Evolutionary conservation across 164 flowering plant species (phyloP).

Genomic region (Liriodendron chinense): DNA sequence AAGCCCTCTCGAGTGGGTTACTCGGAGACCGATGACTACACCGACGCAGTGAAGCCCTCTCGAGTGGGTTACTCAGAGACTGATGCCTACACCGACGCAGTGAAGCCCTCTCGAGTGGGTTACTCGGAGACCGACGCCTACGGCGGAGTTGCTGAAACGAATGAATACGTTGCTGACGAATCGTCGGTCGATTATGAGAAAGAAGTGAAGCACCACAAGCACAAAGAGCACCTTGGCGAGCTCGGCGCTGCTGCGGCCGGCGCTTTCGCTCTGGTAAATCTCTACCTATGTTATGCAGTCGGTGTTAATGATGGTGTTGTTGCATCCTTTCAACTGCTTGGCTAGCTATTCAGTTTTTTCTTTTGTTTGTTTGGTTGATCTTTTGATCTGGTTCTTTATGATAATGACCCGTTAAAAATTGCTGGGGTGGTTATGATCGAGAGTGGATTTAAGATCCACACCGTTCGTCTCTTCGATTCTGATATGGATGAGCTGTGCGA

Average conservation of each 20-base stretch:
- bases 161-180: not conserved
- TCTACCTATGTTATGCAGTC: not conserved
- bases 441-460: too few relatives aligned
- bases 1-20: too few relatives aligned
- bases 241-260: constrained; percentile 54
- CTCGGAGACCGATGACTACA: too few relatives aligned
- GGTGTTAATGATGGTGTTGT: too few relatives aligned
- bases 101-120: constrained; percentile 11
- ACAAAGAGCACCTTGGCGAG: constrained; percentile 55
- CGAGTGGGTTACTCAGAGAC: too few relatives aligned
- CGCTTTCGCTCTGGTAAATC: constrained; percentile 38
- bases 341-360: not conserved
- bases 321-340: too few relatives aligned
- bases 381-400: not conserved
- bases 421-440: too few relatives aligned
- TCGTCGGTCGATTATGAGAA: constrained; percentile 25
- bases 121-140: constrained; percentile 10
- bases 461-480: too few relatives aligned
- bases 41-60: too few relatives aligned
- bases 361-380: not conserved
- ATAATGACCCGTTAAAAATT: too few relatives aligned
- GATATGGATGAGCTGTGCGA: too few relatives aligned
- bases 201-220: constrained; percentile 76
- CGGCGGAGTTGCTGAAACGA: not conserved
- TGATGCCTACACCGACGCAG: too few relatives aligned